Evolutionary conservation across 495 filamentous ascomycete genomes (phyloP).

Genomic region (Thermothielavioides terrestris): DNA sequence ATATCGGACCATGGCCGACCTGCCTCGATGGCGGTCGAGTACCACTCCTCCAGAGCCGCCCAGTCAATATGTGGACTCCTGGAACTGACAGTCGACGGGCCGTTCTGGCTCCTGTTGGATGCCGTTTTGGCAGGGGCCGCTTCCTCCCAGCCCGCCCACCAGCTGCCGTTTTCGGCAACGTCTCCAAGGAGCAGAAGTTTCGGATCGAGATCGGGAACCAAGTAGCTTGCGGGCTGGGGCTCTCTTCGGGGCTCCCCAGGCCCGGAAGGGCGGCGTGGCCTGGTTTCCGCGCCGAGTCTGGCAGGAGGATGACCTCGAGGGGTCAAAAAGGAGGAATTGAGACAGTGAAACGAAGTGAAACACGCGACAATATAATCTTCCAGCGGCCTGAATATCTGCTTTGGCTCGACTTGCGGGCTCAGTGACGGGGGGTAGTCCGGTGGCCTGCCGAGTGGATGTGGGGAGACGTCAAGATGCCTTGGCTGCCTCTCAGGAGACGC

Average conservation of each 20-base stretch:
- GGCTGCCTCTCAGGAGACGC: constrained; percentile 32
- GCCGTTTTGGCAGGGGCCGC: constrained; percentile 26
- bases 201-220: constrained; percentile 51
- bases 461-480: constrained; percentile 2
- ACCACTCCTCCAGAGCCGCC: constrained; percentile 65
- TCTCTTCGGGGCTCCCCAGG: constrained; percentile 22
- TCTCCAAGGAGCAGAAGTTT: constrained; percentile 75
- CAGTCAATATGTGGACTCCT: constrained; percentile 71
- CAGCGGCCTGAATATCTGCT: constrained; percentile 55
- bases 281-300: constrained; percentile 5
- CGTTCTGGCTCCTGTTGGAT: constrained; percentile 28
- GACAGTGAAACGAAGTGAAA: constrained; percentile 58
- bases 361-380: constrained; percentile 66
- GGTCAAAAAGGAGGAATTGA: constrained; percentile 64
- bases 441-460: constrained; percentile 1
- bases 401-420: constrained; percentile 23
- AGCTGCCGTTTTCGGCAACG: constrained; percentile 72
- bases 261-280: constrained; percentile 11
- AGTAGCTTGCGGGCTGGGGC: constrained; percentile 20
- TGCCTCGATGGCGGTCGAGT: constrained; percentile 57
- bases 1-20: constrained; percentile 45
- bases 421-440: constrained; percentile 14
- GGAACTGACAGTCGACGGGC: constrained; percentile 41
- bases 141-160: constrained; percentile 62
- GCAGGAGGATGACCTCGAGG: constrained; percentile 20